Evolutionary conservation across 2,329 filamentous ascomycete genomes (phyloP).

Genomic region (Aspergillus luchuensis): DNA sequence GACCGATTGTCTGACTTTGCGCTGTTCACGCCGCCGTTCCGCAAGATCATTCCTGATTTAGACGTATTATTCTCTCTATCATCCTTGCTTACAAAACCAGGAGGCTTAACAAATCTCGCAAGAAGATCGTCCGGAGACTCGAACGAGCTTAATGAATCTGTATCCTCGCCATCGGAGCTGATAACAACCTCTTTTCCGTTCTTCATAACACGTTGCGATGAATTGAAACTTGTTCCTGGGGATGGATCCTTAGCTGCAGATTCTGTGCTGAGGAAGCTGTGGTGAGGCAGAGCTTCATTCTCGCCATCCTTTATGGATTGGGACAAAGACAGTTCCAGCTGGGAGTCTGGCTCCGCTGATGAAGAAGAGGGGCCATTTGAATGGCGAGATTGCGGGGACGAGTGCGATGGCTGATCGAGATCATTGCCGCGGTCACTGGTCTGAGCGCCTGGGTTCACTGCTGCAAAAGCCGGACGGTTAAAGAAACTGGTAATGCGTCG

Average conservation of each 20-base stretch:
- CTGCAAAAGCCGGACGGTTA: conserved; percentile 36
- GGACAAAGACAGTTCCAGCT: conserved; percentile 22
- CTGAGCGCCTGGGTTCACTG: conserved; percentile 3
- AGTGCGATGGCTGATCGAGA: conserved; percentile 24
- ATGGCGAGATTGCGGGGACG: conserved; percentile 30
- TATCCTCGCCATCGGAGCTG: conserved; percentile 72
- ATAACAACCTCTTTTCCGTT: conserved; percentile 58
- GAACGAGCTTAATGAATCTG: conserved; percentile 58
- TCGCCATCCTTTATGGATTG: conserved; percentile 12
- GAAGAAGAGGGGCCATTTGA: conserved; percentile 22
- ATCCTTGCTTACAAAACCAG: conserved; percentile 14
- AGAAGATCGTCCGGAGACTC: conserved; percentile 59
- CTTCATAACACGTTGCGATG: conserved; percentile 58
- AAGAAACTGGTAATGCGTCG: conserved; percentile 52
- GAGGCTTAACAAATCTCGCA: conserved; percentile 25
- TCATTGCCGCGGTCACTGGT: conserved; percentile 9
- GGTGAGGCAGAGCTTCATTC: conserved; percentile 11
- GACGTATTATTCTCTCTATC: conserved; percentile 10
- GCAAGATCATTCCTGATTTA: conserved; percentile 16
- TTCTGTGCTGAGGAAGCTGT: conserved; percentile 24
- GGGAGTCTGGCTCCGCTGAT: conserved; percentile 13
- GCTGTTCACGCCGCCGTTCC: conserved; percentile 23
- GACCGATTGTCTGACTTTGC: conserved; percentile 17
- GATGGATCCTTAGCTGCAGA: conserved; percentile 17
- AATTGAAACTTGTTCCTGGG: conserved; percentile 26